Percentiles rank a stretch among this genome's conserved stretches.
These are phyloP conservation scores for Mortierella sp. DNA, from an alignment of 371 early-diverging fungal genomes.

Conservation along the genomic window DNA sequence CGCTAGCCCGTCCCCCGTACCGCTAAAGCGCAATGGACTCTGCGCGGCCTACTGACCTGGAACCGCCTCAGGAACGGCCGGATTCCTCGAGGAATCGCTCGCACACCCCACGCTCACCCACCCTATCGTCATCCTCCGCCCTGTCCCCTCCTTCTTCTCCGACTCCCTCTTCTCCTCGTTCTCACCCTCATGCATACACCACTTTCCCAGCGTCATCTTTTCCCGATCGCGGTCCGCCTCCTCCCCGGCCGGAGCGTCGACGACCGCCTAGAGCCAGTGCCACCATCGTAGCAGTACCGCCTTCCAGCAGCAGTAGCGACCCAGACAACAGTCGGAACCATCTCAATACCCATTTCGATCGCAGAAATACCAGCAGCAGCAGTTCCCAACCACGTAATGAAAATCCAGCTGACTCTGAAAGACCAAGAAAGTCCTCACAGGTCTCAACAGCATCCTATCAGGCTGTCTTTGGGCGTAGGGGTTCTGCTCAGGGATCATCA, in stretches of 20 bases:
- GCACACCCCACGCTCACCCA: no score
- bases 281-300: not conserved
- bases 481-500: slow-evolving; percentile 3
- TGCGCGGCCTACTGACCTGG: no score
- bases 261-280: not conserved
- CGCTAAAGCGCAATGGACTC: no score
- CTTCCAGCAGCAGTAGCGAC: slow-evolving; percentile 8
- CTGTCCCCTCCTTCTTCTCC: not conserved
- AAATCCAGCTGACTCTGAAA: not conserved
- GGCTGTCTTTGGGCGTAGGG: not conserved
- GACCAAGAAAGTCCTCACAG: no score
- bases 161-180: not conserved
- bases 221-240: not conserved
- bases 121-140: not conserved
- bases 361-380: not conserved
- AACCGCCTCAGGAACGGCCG: no score
- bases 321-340: not conserved
- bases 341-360: not conserved
- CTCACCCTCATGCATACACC: not conserved
- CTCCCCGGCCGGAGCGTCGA: not conserved
- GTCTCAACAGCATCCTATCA: not conserved
- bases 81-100: no score
- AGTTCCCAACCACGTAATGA: not conserved
- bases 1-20: no score
- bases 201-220: not conserved